phyloP scores from a whole-genome alignment of 495 filamentous ascomycete species.

The Xylaria palmicola region DNA sequence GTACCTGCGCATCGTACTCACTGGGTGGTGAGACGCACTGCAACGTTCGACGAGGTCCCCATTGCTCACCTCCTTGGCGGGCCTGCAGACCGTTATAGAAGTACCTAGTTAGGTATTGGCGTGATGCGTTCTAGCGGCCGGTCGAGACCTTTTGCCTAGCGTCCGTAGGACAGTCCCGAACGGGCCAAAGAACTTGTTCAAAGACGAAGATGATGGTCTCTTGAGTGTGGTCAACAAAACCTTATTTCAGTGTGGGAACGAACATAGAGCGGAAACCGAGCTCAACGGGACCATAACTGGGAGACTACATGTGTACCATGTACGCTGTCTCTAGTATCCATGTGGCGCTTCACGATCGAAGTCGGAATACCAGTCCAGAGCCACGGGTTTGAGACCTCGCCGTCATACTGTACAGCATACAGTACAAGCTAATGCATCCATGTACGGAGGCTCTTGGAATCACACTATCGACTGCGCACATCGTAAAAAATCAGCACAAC shows the following conservation, averaged over 20 bases:
- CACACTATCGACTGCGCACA: neutral
- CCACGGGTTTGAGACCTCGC: neutral
- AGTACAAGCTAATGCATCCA: neutral
- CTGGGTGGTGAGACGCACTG: neutral
- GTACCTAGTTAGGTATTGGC: neutral
- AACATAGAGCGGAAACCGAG: neutral
- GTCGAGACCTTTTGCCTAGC: conserved; percentile 2
- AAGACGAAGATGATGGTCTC: neutral
- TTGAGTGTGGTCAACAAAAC: neutral
- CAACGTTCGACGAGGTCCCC: neutral
- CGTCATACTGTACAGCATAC: neutral
- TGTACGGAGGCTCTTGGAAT: neutral
- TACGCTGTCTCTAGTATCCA: no score
- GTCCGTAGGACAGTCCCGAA: neutral
- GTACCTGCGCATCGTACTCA: neutral
- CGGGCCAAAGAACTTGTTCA: neutral
- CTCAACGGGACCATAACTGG: neutral
- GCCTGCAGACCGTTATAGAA: neutral
- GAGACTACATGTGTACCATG: no score
- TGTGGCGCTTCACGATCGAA: no score
- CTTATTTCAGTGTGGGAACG: neutral
- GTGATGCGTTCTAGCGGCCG: neutral
- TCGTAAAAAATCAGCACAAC: neutral
- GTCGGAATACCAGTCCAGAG: no score
- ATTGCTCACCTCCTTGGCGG: neutral